Base-by-base conservation (phyloP, 75 land plant genomes). In the Azolla pinnata region DNA sequence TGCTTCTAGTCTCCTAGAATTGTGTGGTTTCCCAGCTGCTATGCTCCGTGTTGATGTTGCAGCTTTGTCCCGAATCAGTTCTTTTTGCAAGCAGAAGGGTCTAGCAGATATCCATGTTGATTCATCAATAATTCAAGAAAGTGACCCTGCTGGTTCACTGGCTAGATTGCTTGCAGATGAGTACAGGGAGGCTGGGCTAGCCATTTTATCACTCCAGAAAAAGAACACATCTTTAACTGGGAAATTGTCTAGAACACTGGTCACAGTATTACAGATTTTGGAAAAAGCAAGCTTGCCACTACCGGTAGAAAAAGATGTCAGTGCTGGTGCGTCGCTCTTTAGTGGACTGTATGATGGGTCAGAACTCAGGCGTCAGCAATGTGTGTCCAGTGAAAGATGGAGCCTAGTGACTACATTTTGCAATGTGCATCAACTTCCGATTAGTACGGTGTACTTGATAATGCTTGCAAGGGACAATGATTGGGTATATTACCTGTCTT, bases 391-490 rank as follows among this genome's bases (percentile, higher is more conserved):
- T 72, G 79, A 85, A 53, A 79, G 75, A 17, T 95, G 99, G 99
- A 79, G 70, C 61, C 64, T 89, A 33, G 90, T 95, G 18, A 89
- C 85, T 53, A 38, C 68, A 42, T 95, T 95, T 56, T 95, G 99
- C 66, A 87, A 80, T 67, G 75, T 74, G 60, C 99, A 95, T 76
- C 80, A 80, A 5, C 78, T 95, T 62, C 85, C 96, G 5, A 46
- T 83, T 38, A 95, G 96, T 73, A 86, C 90, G 35, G 77, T 73
- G 49, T 95, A 95, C 63, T 87, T 95, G 49, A 66, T 76, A 34
- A 31, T 77, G n/a, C 79, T 95, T 57, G 99, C 99, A 25, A 83
- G 77, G 60, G 90, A 86, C 64, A 89, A 95, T 83, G 99, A 95
- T 42, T 95, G 99, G 99, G 99, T 95, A 86, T 26, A 3, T 52